Evolutionary conservation across 2,329 filamentous ascomycete genomes (phyloP).

Genomic region (Penicillium hesseltinei): DNA sequence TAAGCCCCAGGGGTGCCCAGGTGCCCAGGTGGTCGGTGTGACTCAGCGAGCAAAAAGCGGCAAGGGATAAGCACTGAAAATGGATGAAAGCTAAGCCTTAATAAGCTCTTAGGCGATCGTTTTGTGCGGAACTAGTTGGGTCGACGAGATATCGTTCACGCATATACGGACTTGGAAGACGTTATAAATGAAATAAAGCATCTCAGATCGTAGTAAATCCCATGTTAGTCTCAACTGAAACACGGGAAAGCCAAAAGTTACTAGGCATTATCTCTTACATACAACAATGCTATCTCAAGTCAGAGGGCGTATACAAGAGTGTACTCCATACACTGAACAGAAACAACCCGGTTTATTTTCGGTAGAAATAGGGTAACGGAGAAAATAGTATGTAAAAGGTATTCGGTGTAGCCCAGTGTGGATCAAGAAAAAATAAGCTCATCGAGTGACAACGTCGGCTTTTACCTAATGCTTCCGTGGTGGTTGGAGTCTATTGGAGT

Average conservation of each 20-base stretch:
- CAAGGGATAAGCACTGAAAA: not conserved
- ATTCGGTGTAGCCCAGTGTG: slow-evolving; percentile 8
- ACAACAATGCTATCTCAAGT: not conserved
- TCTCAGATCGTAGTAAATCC: not conserved
- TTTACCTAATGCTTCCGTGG: slow-evolving; percentile 24
- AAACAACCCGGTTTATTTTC: not conserved
- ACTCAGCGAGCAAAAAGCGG: not conserved
- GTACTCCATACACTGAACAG: not conserved
- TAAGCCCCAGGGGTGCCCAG: not conserved
- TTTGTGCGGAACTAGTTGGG: not conserved
- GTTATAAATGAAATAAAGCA: not conserved
- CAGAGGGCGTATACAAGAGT: not conserved
- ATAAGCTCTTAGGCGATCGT: not conserved
- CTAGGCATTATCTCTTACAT: not conserved
- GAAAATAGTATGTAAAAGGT: not conserved
- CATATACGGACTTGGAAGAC: not conserved
- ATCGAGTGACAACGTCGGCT: slow-evolving; percentile 9
- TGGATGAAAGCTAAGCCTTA: not conserved
- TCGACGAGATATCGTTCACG: not conserved
- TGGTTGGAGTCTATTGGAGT: slow-evolving; percentile 22
- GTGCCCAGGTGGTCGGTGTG: not conserved
- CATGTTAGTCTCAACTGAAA: not conserved
- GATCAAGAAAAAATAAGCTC: slow-evolving; percentile 25
- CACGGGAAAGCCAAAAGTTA: not conserved
- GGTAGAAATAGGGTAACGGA: not conserved